Percentiles rank a stretch among this genome's conserved stretches.
Conservation (phyloP, 495 filamentous ascomycete genomes). For the Baudoinia panamericana region DNA sequence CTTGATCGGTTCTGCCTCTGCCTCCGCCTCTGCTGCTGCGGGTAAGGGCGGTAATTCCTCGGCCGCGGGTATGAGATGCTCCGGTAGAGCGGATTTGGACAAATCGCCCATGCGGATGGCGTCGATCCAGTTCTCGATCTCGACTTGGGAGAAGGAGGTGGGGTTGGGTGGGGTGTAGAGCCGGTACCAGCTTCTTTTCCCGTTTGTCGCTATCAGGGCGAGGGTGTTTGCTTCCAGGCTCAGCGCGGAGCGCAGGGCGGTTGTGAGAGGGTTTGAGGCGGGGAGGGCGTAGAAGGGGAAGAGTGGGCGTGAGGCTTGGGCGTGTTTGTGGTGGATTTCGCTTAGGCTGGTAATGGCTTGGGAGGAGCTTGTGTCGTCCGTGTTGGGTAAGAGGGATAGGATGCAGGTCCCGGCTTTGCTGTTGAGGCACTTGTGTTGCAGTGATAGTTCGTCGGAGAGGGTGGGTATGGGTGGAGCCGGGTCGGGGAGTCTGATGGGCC, state of each 20-base stretch:
- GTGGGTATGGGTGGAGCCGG: conserved; percentile 41
- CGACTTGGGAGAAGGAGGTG: conserved; percentile 41
- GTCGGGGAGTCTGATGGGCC: conserved; percentile 38
- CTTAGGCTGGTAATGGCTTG: conserved; percentile 53
- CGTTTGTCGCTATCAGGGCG: conserved; percentile 69
- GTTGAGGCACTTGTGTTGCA: conserved; percentile 59
- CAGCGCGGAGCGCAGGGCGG: conserved; percentile 46
- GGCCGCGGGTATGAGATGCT: conserved; percentile 42
- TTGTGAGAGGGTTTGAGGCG: conserved; percentile 43
- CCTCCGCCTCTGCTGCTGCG: too few relatives aligned
- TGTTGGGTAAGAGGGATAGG: conserved; percentile 58
- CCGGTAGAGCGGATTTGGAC: conserved; percentile 66
- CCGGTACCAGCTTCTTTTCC: conserved; percentile 73
- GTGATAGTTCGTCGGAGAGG: conserved; percentile 41
- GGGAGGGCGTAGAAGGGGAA: conserved; percentile 76
- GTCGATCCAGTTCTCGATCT: conserved; percentile 78
- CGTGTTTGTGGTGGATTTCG: conserved; percentile 62
- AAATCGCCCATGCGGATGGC: conserved; percentile 75
- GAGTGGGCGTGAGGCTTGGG: conserved; percentile 46
- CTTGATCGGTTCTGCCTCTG: conserved; percentile 24
- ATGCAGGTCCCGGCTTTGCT: conserved; percentile 74
- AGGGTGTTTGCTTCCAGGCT: conserved; percentile 38
- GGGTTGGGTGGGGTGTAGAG: conserved; percentile 41
- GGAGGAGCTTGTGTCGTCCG: neutral
- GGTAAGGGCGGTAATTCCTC: conserved; percentile 39